phyloP scores from a whole-genome alignment of 1,284 basidiomycete genomes.

The Sanghuangporus sanghuang region DNA sequence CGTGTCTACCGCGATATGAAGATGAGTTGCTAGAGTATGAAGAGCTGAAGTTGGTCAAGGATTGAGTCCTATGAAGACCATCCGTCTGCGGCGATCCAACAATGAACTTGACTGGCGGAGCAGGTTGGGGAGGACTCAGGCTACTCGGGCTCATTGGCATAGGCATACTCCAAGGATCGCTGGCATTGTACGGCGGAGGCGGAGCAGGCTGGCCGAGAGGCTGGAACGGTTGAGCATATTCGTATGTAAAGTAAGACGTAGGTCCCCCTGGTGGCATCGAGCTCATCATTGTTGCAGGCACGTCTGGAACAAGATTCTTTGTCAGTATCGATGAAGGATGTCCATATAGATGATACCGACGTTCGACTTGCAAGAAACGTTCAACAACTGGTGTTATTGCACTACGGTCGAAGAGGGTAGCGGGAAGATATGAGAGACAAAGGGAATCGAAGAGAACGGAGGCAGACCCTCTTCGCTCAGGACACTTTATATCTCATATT shows the following conservation, averaged over 20 bases:
- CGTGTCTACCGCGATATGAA: neutral
- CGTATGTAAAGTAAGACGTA: conserved; percentile 1
- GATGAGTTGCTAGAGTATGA: neutral
- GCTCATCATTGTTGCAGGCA: neutral
- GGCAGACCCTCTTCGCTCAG: too few relatives aligned
- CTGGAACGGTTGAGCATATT: neutral
- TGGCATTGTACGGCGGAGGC: neutral
- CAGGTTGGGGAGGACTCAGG: neutral
- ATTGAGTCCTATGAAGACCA: neutral
- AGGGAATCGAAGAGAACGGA: too few relatives aligned
- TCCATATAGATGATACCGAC: neutral
- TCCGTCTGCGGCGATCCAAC: neutral
- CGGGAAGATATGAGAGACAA: too few relatives aligned
- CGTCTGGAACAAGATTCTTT: neutral
- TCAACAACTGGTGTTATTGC: neutral
- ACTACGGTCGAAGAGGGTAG: too few relatives aligned
- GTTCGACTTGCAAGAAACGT: neutral
- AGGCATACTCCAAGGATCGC: neutral
- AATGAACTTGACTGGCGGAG: neutral
- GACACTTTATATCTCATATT: neutral
- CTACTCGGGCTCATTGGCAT: neutral
- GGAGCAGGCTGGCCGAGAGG: neutral
- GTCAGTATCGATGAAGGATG: neutral
- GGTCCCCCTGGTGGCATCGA: neutral
- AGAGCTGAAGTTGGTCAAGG: neutral